Evolutionary conservation across 2,329 filamentous ascomycete species (phyloP).

Genomic region (Pezicula carpinea): DNA sequence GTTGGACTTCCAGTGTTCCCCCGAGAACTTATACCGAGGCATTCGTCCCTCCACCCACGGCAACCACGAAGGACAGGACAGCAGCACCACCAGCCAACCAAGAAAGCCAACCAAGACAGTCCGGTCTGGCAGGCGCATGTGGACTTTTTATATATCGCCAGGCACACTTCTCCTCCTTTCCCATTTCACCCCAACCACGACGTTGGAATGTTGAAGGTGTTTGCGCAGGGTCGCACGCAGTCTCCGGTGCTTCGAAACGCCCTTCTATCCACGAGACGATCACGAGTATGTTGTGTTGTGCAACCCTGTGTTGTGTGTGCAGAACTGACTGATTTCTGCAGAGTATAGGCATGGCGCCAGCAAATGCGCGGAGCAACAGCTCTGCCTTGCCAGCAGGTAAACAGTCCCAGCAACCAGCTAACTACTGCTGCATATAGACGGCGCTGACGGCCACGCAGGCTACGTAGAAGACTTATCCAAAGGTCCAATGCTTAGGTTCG

Average conservation of each 20-base stretch:
- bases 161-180: slow-evolving; percentile 3
- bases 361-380: slow-evolving; percentile 51
- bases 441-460: slow-evolving; percentile 40
- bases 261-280: slow-evolving; percentile 20
- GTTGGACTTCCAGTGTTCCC: too few relatives aligned
- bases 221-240: slow-evolving; percentile 26
- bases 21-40: too few relatives aligned
- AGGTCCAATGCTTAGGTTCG: slow-evolving; percentile 76
- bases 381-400: slow-evolving; percentile 47
- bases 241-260: slow-evolving; percentile 26
- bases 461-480: slow-evolving; percentile 78
- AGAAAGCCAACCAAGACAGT: neutral
- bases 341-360: slow-evolving; percentile 43
- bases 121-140: neutral
- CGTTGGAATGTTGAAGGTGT: slow-evolving; percentile 30
- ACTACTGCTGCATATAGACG: slow-evolving; percentile 8
- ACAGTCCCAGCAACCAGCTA: slow-evolving; percentile 6
- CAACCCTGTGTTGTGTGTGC: too few relatives aligned
- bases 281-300: slow-evolving; percentile 19
- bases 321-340: slow-evolving; percentile 16
- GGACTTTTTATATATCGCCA: slow-evolving; percentile 4
- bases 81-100: too few relatives aligned
- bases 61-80: too few relatives aligned
- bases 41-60: too few relatives aligned
- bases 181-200: slow-evolving; percentile 6